phyloP scores from a whole-genome alignment of 331 rosid species.

The Saraca asoca region DNA sequence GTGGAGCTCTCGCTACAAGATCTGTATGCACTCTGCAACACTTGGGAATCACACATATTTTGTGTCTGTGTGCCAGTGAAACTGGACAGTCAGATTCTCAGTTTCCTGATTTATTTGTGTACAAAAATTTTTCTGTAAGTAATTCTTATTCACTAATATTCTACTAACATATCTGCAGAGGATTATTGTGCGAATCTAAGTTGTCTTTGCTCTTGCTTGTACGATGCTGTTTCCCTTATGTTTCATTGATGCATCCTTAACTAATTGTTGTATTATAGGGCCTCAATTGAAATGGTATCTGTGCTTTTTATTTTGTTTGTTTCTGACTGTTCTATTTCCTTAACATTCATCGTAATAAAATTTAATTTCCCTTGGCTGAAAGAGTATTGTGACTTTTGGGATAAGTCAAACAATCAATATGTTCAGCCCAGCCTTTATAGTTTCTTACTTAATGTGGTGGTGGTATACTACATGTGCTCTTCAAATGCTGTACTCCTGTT shows the following conservation, averaged over 20 bases:
- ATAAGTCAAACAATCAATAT: background rate
- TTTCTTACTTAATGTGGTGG: slow-evolving; percentile 9
- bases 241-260: background rate
- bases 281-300: slow-evolving; percentile 9
- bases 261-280: background rate
- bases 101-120: slow-evolving; percentile 72
- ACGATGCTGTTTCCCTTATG: too few relatives aligned
- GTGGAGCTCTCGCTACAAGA: slow-evolving; percentile 93
- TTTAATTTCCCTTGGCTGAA: slow-evolving; percentile 2
- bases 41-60: slow-evolving; percentile 78
- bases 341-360: background rate
- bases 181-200: background rate
- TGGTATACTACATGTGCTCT: background rate
- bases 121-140: slow-evolving; percentile 82
- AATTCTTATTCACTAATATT: background rate
- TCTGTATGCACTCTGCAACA: slow-evolving; percentile 81
- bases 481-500: slow-evolving; percentile 1
- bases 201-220: too few relatives aligned
- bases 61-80: slow-evolving; percentile 92
- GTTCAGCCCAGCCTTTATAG: background rate
- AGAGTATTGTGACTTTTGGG: background rate
- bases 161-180: background rate
- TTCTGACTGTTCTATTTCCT: background rate
- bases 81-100: slow-evolving; percentile 96
- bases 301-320: background rate